A percentile compares a stretch with the other conserved stretches of the same genome.
phyloP scores from a whole-genome alignment of 1,284 basidiomycete species.

The Ustilago cynodontis region DNA sequence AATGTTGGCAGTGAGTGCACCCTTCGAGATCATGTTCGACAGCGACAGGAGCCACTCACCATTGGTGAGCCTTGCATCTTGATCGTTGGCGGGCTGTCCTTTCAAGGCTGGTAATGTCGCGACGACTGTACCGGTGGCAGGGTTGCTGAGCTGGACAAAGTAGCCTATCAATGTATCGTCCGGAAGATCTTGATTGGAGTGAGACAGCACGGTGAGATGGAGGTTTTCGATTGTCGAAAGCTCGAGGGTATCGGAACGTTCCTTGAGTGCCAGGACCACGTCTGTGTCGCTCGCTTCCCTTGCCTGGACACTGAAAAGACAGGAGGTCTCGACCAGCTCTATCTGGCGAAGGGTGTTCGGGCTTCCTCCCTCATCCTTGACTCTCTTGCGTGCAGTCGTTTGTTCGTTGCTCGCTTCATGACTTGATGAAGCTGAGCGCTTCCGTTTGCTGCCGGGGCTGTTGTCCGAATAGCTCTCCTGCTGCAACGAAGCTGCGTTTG shows the following conservation, averaged over 20 bases:
- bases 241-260: background rate
- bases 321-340: constrained; percentile 28
- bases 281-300: constrained; percentile 24
- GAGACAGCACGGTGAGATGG: background rate
- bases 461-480: background rate
- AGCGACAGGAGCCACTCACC: constrained; percentile 35
- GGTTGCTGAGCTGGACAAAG: constrained; percentile 9
- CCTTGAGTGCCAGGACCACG: constrained; percentile 22
- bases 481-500: background rate
- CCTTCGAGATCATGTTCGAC: background rate
- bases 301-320: constrained; percentile 30
- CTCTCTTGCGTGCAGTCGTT: constrained; percentile 1
- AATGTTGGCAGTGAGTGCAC: background rate
- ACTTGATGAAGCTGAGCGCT: constrained; percentile 10
- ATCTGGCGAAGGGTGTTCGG: background rate
- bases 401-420: background rate
- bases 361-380: background rate
- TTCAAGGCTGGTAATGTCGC: constrained; percentile 24
- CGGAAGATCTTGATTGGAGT: background rate
- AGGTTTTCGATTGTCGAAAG: constrained; percentile 4
- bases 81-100: background rate
- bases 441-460: constrained; percentile 9
- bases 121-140: background rate
- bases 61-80: constrained; percentile 31
- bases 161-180: constrained; percentile 24